Evolutionary conservation across 805 yeast species (phyloP).

Genomic region (Starmerella etchellsii): DNA sequence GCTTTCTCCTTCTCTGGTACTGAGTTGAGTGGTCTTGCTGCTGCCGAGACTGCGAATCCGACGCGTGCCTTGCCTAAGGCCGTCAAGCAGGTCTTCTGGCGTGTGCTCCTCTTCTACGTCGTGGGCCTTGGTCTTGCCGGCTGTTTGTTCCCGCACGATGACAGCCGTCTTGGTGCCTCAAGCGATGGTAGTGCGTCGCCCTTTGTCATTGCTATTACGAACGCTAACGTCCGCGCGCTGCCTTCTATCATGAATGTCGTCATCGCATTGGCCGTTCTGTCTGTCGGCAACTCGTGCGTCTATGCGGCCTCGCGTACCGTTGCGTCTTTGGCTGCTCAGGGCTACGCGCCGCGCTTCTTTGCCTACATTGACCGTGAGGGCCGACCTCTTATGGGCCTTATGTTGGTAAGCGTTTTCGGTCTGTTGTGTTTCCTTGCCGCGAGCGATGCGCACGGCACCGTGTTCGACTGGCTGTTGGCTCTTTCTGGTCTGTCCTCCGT

Average conservation of each 20-base stretch:
- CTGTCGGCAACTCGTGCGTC: conserved; percentile 63
- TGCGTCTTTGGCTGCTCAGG: conserved; percentile 53
- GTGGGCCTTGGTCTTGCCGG: conserved; percentile 44
- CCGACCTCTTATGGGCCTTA: conserved; percentile 61
- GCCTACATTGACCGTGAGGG: conserved; percentile 67
- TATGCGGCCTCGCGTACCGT: conserved; percentile 59
- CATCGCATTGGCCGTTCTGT: conserved; percentile 51
- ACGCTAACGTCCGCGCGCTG: conserved; percentile 53
- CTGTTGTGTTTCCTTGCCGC: conserved; percentile 52
- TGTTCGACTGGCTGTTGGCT: conserved; percentile 68
- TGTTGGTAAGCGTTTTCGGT: conserved; percentile 36
- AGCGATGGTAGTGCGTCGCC: conserved; percentile 60
- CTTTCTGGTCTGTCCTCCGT: conserved; percentile 65
- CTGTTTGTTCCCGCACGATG: conserved; percentile 58
- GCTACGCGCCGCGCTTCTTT: conserved; percentile 46
- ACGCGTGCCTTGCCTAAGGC: conserved; percentile 56
- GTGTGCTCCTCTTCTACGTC: conserved; percentile 60
- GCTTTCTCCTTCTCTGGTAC: conserved; percentile 69
- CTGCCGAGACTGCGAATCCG: conserved; percentile 66
- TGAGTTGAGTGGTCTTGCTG: conserved; percentile 61
- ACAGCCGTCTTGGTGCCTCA: conserved; percentile 36
- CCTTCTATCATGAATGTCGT: conserved; percentile 63
- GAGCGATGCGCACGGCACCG: conserved; percentile 35
- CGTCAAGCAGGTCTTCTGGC: conserved; percentile 72
- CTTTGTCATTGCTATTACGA: conserved; percentile 55